A percentile compares a stretch with the other conserved stretches of the same genome.
Conservation (phyloP, 441 rosid genomes). For the Syzygium malaccense region DNA sequence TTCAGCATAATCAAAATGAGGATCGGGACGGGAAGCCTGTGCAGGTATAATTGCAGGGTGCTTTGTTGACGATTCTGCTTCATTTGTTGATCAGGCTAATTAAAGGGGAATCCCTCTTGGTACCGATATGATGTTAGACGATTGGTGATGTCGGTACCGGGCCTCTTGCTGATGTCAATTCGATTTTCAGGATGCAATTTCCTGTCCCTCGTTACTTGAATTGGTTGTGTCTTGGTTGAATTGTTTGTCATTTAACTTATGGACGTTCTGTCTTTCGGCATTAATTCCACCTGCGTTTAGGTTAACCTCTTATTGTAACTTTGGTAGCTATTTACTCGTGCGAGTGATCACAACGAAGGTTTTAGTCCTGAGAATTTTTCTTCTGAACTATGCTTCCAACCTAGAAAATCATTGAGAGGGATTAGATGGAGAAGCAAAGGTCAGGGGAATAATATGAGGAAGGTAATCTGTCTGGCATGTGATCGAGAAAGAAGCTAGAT, state of each 20-base stretch:
- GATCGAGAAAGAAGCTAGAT: neutral
- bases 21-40: conserved; percentile 45
- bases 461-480: neutral
- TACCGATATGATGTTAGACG: neutral
- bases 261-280: neutral
- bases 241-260: neutral
- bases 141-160: neutral
- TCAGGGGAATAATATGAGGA: neutral
- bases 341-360: neutral
- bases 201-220: neutral
- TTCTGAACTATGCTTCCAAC: neutral
- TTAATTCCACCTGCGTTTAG: neutral
- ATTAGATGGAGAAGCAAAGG: neutral
- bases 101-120: neutral
- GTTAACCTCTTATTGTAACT: neutral
- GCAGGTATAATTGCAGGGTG: conserved; percentile 28
- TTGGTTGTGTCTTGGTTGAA: neutral
- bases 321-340: neutral
- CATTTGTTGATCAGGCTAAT: neutral
- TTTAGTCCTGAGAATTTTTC: neutral
- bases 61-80: neutral
- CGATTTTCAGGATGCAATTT: neutral
- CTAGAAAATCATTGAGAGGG: neutral
- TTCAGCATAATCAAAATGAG: conserved; percentile 74
- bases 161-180: neutral